Base-by-base conservation (phyloP, 305 asterid genomes). In the Vinca major region DNA sequence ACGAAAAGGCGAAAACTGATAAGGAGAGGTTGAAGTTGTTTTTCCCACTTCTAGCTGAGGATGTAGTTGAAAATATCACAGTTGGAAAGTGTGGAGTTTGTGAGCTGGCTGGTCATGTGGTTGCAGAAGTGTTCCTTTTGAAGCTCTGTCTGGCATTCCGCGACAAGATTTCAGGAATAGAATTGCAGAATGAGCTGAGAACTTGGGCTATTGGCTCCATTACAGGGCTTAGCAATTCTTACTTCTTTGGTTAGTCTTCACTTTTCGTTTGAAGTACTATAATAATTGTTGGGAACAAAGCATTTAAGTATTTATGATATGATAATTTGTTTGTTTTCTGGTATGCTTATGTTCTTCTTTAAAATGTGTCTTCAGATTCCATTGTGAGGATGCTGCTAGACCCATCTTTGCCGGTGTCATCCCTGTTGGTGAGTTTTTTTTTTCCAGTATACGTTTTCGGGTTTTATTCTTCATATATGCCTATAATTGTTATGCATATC, bases 71-170 rank as follows among this genome's bases (percentile, higher is more conserved):
- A 71, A 71, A 69, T 70, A 54, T 75, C 70, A 72, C 73, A 56
- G 74, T 4, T 64, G 83, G 73, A 73, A 85, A 72, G 70, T 83
- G 79, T 60, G 82, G 64, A 52, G 58, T 80, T 76, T 70, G 54
- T 70, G 86, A 84, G 63, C 75, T 85, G 45, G 87, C 90, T 7
- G 86, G 90, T 62, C 78, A 78, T 78, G 91, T 85, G 79, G 74
- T 76, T 69, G 75, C 82, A 0, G 91, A 87, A 80, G 87, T 80
- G 19, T 77, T 86, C 77, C 70, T 85, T 61, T 76, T 89, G 83
- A 84, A 81, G 78, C 51, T 81, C 78, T 86, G 88, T 74, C 68
- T 83, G 86, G 80, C 77, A 66, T 76, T 79, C 68, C 67, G 47
- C 33, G 87, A 79, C 52, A 83, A 79, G 69, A 77, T 81, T 50